phyloP scores from a whole-genome alignment of 225 moss, liverwort and hornwort species.

The Antitrichia curtipendula region DNA sequence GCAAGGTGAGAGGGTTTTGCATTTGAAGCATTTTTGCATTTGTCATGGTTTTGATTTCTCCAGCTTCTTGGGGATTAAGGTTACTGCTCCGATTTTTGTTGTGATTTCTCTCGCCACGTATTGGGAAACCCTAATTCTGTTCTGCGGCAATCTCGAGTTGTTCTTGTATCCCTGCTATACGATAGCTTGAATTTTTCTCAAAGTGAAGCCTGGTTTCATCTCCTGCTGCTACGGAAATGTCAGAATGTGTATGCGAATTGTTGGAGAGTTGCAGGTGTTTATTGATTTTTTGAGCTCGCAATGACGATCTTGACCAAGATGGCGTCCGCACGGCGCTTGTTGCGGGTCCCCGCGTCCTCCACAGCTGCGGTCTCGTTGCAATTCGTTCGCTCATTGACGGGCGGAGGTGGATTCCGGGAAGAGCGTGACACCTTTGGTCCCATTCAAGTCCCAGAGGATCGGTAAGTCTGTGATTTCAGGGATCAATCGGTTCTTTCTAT shows the following conservation, averaged over 20 bases:
- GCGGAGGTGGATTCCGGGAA: constrained; percentile 26
- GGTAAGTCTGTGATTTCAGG: background rate
- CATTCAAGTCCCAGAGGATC: constrained; percentile 31
- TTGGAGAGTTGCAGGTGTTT: background rate
- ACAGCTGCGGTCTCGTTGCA: constrained; percentile 4
- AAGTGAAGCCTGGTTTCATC: background rate
- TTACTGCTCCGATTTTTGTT: background rate
- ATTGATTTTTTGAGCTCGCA: background rate
- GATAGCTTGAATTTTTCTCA: background rate
- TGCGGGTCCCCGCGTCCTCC: background rate
- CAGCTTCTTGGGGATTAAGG: background rate
- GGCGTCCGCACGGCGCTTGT: constrained; percentile 31
- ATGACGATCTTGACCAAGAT: constrained; percentile 29
- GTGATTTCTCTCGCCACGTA: background rate
- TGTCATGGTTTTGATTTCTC: background rate
- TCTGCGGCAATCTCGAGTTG: background rate
- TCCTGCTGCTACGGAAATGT: background rate
- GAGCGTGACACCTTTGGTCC: constrained; percentile 54
- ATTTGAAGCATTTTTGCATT: background rate
- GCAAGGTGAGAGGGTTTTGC: background rate
- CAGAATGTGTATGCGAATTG: background rate
- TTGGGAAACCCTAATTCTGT: background rate
- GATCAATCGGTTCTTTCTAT: background rate
- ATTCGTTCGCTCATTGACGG: constrained; percentile 20
- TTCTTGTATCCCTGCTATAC: background rate